A percentile compares a stretch with the other conserved stretches of the same genome.
phyloP scores from a whole-genome alignment of 306 rosid species.

The Abrus pulchellus region DNA sequence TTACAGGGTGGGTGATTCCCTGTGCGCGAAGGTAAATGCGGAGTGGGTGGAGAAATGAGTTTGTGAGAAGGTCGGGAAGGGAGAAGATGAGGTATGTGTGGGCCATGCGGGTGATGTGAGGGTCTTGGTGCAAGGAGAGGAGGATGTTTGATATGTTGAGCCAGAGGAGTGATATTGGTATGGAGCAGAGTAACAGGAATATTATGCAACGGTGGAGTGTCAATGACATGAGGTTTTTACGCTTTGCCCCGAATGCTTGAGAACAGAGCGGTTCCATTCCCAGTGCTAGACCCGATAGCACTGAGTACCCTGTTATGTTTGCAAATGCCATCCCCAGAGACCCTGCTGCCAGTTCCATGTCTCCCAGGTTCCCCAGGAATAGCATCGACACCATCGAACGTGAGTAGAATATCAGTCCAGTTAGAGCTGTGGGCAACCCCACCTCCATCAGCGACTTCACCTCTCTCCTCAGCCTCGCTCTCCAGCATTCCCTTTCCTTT shows the following conservation, averaged over 20 bases:
- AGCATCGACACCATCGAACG: conserved; percentile 89
- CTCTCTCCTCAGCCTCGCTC: conserved; percentile 42
- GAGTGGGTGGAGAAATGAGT: conserved; percentile 85
- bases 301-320: conserved; percentile 89
- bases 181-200: conserved; percentile 68
- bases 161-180: conserved; percentile 91
- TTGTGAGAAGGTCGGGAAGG: conserved; percentile 78
- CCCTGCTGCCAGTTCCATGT: conserved; percentile 77
- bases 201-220: conserved; percentile 83
- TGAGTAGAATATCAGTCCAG: conserved; percentile 81
- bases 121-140: conserved; percentile 62
- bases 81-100: conserved; percentile 69
- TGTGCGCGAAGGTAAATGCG: conserved; percentile 95
- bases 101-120: conserved; percentile 63
- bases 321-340: conserved; percentile 91
- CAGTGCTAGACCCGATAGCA: conserved; percentile 80
- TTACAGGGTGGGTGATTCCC: conserved; percentile 77
- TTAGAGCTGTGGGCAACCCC: conserved; percentile 69
- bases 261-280: conserved; percentile 98
- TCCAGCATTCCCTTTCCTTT: not conserved
- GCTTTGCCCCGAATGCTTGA: conserved; percentile 92
- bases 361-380: conserved; percentile 83
- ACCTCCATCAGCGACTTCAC: conserved; percentile 60
- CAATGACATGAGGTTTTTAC: conserved; percentile 68
- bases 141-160: conserved; percentile 67